Conservation (phyloP, 2,329 filamentous ascomycete species). For the Neofusicoccum umdonicola region DNA sequence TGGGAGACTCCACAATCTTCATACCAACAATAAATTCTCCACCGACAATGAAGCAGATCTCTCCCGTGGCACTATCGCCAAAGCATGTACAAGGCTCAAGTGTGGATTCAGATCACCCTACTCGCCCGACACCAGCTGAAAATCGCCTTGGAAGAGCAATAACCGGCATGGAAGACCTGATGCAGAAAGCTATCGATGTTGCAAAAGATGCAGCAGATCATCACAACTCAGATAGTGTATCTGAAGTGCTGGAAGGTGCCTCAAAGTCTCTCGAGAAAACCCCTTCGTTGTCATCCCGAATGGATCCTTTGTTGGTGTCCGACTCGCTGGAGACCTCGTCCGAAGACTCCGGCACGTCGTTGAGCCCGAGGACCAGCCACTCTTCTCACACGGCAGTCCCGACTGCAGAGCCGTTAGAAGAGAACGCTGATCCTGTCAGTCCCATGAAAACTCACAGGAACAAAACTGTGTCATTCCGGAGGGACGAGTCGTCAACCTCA, state of each 20-base stretch:
- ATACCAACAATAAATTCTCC: not conserved
- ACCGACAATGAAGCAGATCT: not conserved
- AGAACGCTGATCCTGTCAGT: not conserved
- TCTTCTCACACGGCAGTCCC: not conserved
- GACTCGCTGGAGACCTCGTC: not conserved
- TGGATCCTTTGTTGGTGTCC: slow-evolving; percentile 19
- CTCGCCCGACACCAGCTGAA: not conserved
- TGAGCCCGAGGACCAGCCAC: not conserved
- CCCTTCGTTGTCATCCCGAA: slow-evolving; percentile 19
- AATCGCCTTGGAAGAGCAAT: slow-evolving; percentile 27
- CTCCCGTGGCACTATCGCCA: not conserved
- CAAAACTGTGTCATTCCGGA: not conserved
- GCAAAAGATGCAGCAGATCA: slow-evolving; percentile 34
- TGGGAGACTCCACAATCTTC: not conserved
- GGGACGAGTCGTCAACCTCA: not conserved
- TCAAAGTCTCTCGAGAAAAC: slow-evolving; percentile 35
- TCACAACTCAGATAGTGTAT: slow-evolving; percentile 37
- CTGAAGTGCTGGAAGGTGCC: slow-evolving; percentile 40
- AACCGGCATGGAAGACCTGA: slow-evolving; percentile 41
- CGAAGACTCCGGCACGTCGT: not conserved
- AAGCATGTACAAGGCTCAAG: too few relatives aligned
- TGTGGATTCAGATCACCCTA: not conserved
- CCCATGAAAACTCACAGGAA: not conserved
- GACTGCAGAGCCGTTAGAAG: not conserved
- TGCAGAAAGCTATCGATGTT: slow-evolving; percentile 40